Conservation (phyloP, 2,329 filamentous ascomycete genomes). For the Pestalotiopsis fici region DNA sequence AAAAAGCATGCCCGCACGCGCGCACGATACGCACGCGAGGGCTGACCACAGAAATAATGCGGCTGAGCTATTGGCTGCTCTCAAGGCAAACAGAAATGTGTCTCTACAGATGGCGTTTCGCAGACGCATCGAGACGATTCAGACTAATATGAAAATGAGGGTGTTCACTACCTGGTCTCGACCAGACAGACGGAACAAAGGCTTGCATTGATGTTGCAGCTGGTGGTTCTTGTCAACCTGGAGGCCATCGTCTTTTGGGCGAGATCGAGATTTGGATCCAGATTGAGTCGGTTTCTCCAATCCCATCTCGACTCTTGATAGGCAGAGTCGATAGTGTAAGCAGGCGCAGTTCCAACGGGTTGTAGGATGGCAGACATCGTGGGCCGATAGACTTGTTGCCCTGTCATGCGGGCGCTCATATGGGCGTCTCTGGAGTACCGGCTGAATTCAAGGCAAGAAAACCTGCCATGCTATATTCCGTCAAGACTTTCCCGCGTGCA, state of each 20-base stretch:
- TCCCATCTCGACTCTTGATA: background rate
- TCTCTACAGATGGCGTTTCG: background rate
- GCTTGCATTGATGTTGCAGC: background rate
- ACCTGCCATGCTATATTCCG: background rate
- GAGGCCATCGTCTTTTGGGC: background rate
- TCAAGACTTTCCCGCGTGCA: background rate
- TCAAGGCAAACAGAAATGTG: background rate
- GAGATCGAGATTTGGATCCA: background rate
- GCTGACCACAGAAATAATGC: background rate
- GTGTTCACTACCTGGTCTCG: background rate
- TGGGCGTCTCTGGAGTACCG: background rate
- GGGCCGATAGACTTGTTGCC: background rate
- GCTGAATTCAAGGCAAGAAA: background rate
- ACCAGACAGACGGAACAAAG: background rate
- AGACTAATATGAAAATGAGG: background rate
- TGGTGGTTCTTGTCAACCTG: background rate
- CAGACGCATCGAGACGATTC: background rate
- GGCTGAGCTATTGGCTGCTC: background rate
- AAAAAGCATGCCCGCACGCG: background rate
- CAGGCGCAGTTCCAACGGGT: background rate
- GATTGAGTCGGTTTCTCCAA: background rate
- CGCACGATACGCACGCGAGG: background rate
- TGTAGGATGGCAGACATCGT: background rate
- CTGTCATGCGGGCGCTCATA: background rate
- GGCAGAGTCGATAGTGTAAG: background rate